These are phyloP conservation scores for Chaetomiaceae sp. DNA, from an alignment of 2,329 filamentous ascomycete genomes.

Conservation along the genomic window DNA sequence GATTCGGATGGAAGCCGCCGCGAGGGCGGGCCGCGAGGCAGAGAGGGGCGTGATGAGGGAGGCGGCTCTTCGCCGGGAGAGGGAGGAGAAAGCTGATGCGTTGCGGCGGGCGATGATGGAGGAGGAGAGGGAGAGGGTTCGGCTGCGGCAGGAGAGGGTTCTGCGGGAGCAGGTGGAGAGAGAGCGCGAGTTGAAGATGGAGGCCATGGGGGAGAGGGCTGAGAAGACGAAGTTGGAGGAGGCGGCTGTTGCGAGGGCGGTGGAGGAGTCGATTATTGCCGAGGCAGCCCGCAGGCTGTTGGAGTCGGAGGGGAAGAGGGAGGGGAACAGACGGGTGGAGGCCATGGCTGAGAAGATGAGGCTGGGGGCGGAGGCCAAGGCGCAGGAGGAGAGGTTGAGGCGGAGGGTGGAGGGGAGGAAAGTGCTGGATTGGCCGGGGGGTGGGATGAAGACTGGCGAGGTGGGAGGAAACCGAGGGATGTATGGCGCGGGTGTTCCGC, in stretches of 20 bases:
- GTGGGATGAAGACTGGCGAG: background rate
- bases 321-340: background rate
- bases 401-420: background rate
- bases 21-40: no score
- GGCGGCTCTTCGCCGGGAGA: no score
- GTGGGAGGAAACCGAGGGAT: no score
- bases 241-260: background rate
- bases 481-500: background rate
- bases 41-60: no score
- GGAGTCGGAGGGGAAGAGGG: background rate
- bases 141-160: background rate
- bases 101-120: background rate
- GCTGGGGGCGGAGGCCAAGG: background rate
- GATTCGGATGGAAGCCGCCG: no score
- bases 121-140: background rate
- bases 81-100: background rate
- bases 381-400: background rate
- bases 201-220: background rate
- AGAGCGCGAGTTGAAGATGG: background rate
- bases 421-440: background rate
- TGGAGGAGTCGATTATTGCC: slow-evolving; percentile 1
- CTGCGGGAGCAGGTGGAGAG: background rate
- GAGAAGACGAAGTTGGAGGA: background rate
- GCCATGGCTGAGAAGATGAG: background rate
- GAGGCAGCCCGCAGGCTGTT: background rate